Conservation (phyloP, 306 rosid genomes). For the peach (Prunus persica) region Prunus_persica_NCBIv2 NC_034016.1:496001-496500, state of each 20-base stretch:
- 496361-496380: background rate
- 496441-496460: no score
- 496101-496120: slow-evolving; percentile 97
- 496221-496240: slow-evolving; percentile 2
- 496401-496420: background rate
- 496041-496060: background rate
- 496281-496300: background rate
- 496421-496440: background rate
- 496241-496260: background rate
- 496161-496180: slow-evolving; percentile 96
- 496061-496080: background rate
- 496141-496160: slow-evolving; percentile 89
- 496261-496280: background rate
- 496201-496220: slow-evolving; percentile 65
- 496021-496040: background rate
- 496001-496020: background rate
- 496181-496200: slow-evolving; percentile 92
- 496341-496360: background rate
- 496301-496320: background rate
- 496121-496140: slow-evolving; percentile 86
- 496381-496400: background rate
- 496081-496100: background rate
- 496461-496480: background rate
- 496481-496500: background rate
- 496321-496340: background rate